Evolutionary conservation across 1,284 basidiomycete species (phyloP), one percentile per base, ranked within the genome.

Genomic region (Takashimella tepidaria): DNA sequence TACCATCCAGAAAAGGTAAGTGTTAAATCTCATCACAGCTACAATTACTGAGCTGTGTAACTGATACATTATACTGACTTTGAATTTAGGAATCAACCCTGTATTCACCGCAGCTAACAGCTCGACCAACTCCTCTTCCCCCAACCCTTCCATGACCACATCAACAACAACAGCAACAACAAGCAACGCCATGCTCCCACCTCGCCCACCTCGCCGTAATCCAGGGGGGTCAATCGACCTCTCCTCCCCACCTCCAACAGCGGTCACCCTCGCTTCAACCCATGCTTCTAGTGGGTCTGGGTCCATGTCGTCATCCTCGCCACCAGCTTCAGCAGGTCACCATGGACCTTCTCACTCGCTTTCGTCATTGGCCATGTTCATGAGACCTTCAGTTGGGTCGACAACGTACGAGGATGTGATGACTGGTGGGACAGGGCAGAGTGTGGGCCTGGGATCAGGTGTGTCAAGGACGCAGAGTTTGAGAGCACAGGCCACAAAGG

Each of bases 401-500:
- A 31, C 44, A 46, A 21, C 47, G 26, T 50, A 16, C 25, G 51
- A 6, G 44, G 42, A 19, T 25, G 45, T 20, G 54, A 50, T n/a
- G 50, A 42, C 21, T 24, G 41, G 11, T 5, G 44, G 4, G 45
- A 23, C 12, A 55, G 56, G 3, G 63, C 63, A 16, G 31, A 16
- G 31, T 8, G 31, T 37, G 16, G 31, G 31, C 31, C 10, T 37
- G 10, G 31, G 31, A 37, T 37, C 31, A 1, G 58, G 61, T 24
- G 66, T 74, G 3, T 70, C 69, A 10, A 56, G 72, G 31, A 69
- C 72, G 11, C 72, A 74, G 53, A 70, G 67, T 50, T 49, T 74
- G 13, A 61, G 72, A 23, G 67, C 63, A 47, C 70, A 74, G 54
- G 41, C 57, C 11, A 52, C 53, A 19, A 46, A 56, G 8, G 61